Evolutionary conservation across 805 yeast species (phyloP).

Genomic region (Wickerhamomyces subpelliculosus): DNA sequence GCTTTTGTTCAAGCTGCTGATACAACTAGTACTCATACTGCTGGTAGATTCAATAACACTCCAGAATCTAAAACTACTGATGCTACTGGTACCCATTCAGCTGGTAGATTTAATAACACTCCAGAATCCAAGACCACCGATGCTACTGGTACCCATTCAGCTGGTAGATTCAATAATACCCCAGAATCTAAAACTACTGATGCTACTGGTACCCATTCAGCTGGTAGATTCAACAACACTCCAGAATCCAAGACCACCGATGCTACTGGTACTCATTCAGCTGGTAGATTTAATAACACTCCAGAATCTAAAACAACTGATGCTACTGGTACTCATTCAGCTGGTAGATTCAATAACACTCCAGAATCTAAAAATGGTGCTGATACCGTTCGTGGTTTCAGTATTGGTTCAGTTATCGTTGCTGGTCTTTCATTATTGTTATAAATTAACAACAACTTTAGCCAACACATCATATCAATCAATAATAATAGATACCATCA

Average conservation of each 20-base stretch:
- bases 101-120: slow-evolving; percentile 50
- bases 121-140: slow-evolving; percentile 27
- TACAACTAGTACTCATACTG: slow-evolving; percentile 37
- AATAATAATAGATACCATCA: background rate
- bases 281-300: slow-evolving; percentile 49
- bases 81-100: slow-evolving; percentile 45
- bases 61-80: slow-evolving; percentile 25
- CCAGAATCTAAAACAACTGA: slow-evolving; percentile 26
- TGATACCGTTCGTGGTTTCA: slow-evolving; percentile 22
- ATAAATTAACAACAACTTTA: slow-evolving; percentile 12
- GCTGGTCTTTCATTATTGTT: slow-evolving; percentile 45
- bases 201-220: slow-evolving; percentile 42
- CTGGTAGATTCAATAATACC: slow-evolving; percentile 47
- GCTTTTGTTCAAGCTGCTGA: slow-evolving; percentile 17
- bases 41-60: slow-evolving; percentile 45
- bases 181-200: slow-evolving; percentile 22
- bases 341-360: slow-evolving; percentile 48
- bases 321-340: slow-evolving; percentile 48
- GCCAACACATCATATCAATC: background rate
- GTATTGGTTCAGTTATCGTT: slow-evolving; percentile 39
- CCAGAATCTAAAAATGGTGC: slow-evolving; percentile 27
- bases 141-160: slow-evolving; percentile 44
- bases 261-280: slow-evolving; percentile 45
- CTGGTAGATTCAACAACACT: slow-evolving; percentile 45
- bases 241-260: slow-evolving; percentile 27